A percentile compares a stretch with the other conserved stretches of the same genome.
Conservation (phyloP, 352 stramenopile species). For the Phytophthora pini region DNA sequence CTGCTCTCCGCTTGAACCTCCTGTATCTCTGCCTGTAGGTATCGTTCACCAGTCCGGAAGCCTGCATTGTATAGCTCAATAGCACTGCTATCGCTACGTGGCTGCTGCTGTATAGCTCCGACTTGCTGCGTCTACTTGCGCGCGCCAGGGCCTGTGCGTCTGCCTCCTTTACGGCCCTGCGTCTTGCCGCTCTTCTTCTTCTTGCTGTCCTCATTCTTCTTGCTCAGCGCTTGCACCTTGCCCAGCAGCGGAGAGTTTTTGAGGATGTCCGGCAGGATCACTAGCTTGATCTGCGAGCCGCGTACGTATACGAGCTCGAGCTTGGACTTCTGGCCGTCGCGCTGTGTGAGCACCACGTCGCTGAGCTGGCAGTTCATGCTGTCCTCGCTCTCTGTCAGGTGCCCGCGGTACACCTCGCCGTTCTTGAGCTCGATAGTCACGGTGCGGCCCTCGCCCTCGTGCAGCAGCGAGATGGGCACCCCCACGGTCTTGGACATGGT, state of each 20-base stretch:
- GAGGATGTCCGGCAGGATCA: conserved; percentile 96
- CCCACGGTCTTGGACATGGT: conserved; percentile 78
- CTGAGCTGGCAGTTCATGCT: conserved; percentile 99
- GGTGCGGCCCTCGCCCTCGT: conserved; percentile 86
- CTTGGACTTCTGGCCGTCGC: conserved; percentile 82
- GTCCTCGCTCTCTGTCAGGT: conserved; percentile 87
- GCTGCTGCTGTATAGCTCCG: not conserved
- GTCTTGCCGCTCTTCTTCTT: conserved; percentile 47
- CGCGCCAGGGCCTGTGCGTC: conserved; percentile 23
- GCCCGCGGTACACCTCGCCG: conserved; percentile 87
- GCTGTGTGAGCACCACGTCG: conserved; percentile 89
- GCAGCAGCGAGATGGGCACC: conserved; percentile 86
- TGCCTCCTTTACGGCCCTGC: conserved; percentile 27
- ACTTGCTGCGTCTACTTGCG: conserved; percentile 42
- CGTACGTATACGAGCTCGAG: conserved; percentile 94
- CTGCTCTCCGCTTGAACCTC: not conserved
- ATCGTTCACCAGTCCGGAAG: not conserved
- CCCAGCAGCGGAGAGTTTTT: conserved; percentile 97
- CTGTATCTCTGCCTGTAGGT: not conserved
- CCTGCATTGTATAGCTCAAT: not conserved
- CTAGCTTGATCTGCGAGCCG: conserved; percentile 97
- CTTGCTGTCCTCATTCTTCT: conserved; percentile 67
- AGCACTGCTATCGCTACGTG: not conserved
- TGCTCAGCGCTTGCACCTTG: conserved; percentile 93
- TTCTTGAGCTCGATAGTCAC: conserved; percentile 92